Evolutionary conservation across 495 filamentous ascomycete genomes (phyloP).

Genomic region (Penicillium canariense): DNA sequence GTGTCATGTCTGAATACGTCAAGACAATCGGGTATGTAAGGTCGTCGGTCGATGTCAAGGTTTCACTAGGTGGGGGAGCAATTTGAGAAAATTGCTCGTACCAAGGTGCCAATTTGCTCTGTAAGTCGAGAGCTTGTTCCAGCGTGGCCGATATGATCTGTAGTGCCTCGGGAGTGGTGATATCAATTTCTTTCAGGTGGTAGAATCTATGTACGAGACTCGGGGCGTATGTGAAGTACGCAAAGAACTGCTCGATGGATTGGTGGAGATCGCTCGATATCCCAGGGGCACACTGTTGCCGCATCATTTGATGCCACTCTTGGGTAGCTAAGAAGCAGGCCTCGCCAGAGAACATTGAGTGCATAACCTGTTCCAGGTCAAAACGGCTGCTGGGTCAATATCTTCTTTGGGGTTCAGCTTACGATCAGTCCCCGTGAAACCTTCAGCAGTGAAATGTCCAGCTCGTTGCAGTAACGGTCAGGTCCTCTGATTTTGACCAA

Average conservation of each 20-base stretch:
- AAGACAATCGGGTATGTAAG: conserved; percentile 25
- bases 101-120: conserved; percentile 24
- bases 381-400: background rate
- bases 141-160: conserved; percentile 19
- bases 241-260: conserved; percentile 32
- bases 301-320: conserved; percentile 35
- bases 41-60: conserved; percentile 21
- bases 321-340: conserved; percentile 30
- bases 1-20: conserved; percentile 25
- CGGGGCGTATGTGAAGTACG: conserved; percentile 30
- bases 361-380: conserved; percentile 27
- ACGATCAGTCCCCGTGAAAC: conserved; percentile 35
- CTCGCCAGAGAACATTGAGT: conserved; percentile 35
- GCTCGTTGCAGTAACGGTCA: conserved; percentile 23
- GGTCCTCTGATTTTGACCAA: conserved; percentile 28
- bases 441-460: conserved; percentile 32
- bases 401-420: conserved; percentile 1
- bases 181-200: conserved; percentile 20
- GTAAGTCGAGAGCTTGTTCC: conserved; percentile 22
- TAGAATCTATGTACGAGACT: conserved; percentile 33
- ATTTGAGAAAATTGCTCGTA: conserved; percentile 24
- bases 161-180: conserved; percentile 8
- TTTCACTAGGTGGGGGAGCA: conserved; percentile 23
- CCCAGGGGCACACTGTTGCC: conserved; percentile 17
- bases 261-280: conserved; percentile 15